Evolutionary conservation across 805 yeast genomes (phyloP).

Genomic region (Metschnikowia colocasiae): DNA sequence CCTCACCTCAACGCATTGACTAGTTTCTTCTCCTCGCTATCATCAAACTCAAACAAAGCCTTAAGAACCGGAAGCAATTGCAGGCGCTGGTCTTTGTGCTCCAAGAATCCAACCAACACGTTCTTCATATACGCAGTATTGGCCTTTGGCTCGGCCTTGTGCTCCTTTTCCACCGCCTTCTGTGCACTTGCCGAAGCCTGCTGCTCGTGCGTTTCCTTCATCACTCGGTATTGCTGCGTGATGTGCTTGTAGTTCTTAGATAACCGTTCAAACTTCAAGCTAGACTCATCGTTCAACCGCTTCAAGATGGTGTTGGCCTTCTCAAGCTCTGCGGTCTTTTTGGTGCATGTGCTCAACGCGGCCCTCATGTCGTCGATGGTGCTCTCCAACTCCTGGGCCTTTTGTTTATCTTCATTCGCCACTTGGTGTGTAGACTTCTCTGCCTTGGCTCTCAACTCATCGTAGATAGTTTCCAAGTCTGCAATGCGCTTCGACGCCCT

Average conservation of each 20-base stretch:
- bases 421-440: constrained; percentile 18
- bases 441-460: constrained; percentile 23
- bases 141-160: constrained; percentile 18
- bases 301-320: constrained; percentile 50
- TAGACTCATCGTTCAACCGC: constrained; percentile 62
- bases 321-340: constrained; percentile 54
- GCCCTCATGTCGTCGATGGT: constrained; percentile 46
- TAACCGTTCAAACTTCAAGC: constrained; percentile 60
- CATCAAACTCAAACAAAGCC: constrained; percentile 63
- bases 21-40: constrained; percentile 72
- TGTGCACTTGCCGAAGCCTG: constrained; percentile 3
- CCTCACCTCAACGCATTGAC: constrained; percentile 47
- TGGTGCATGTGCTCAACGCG: constrained; percentile 49
- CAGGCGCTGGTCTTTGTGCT: constrained; percentile 86
- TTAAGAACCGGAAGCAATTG: constrained; percentile 83
- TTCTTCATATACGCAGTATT: constrained; percentile 81
- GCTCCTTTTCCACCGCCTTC: constrained; percentile 12
- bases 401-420: constrained; percentile 10
- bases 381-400: constrained; percentile 22
- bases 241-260: constrained; percentile 65
- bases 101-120: constrained; percentile 85
- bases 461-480: constrained; percentile 34
- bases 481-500: constrained; percentile 40
- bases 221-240: constrained; percentile 53
- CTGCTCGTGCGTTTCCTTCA: constrained; percentile 28